Conservation (phyloP, 371 early-diverging fungal genomes). For the Mucor mucedo region DNA sequence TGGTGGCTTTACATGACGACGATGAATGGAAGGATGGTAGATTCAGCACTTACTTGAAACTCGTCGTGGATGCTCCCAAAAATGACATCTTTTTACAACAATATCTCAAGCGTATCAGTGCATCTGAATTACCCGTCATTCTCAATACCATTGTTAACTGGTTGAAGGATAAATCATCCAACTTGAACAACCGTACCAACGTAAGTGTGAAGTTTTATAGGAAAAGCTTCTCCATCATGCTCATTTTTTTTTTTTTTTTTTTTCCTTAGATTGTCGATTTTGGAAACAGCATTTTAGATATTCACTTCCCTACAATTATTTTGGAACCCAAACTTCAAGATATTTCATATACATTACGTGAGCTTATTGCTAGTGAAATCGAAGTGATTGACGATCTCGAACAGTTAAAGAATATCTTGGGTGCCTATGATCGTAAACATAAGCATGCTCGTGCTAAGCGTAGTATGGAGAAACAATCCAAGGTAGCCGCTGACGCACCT, state of each 20-base stretch:
- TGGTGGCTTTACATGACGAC: slow-evolving; percentile 21
- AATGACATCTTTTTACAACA: slow-evolving; percentile 70
- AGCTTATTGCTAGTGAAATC: slow-evolving; percentile 46
- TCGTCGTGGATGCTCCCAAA: slow-evolving; percentile 56
- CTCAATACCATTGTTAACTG: slow-evolving; percentile 49
- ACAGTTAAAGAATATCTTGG: slow-evolving; percentile 54
- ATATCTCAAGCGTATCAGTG: slow-evolving; percentile 51
- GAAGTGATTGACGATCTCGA: slow-evolving; percentile 50
- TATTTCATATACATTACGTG: slow-evolving; percentile 40
- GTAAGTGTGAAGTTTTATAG: slow-evolving; percentile 8
- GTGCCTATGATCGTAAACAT: slow-evolving; percentile 59
- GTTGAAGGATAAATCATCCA: slow-evolving; percentile 37
- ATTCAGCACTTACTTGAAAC: slow-evolving; percentile 41
- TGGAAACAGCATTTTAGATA: slow-evolving; percentile 56
- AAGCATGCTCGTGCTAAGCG: slow-evolving; percentile 25
- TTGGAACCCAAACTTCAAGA: slow-evolving; percentile 59
- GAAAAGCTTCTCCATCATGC: not conserved
- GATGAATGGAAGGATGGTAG: slow-evolving; percentile 27
- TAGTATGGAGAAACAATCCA: slow-evolving; percentile 16
- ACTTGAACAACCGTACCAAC: slow-evolving; percentile 20
- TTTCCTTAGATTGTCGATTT: slow-evolving; percentile 59
- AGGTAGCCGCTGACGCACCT: slow-evolving; percentile 28
- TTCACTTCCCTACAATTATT: slow-evolving; percentile 65
- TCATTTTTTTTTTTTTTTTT: not conserved
- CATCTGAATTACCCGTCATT: slow-evolving; percentile 52